Base-by-base conservation (phyloP, 139 green algal genomes). In the Mesotaenium endlicherianum region DNA sequence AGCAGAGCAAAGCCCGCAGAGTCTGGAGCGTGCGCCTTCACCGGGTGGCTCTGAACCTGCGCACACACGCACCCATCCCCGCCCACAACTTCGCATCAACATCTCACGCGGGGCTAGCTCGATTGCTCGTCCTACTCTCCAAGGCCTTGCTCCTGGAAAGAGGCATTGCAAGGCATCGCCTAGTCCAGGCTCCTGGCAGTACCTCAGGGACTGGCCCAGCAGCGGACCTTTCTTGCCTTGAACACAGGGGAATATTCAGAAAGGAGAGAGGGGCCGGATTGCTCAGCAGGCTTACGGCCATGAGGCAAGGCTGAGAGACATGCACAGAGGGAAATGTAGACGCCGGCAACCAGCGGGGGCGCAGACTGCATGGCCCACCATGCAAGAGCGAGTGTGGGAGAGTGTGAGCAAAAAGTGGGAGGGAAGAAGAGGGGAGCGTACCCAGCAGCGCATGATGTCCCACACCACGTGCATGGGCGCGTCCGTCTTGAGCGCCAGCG, bases 401-500 rank as follows among this genome's bases (percentile, higher is more conserved):
- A n/a, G n/a, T n/a, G n/a, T n/a, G n/a, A n/a, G n/a, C n/a, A 34
- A 64, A 26, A 64, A 64, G 53, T 64, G 53, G 20, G 14, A 80
- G 57, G 71, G 14, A 75, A 77, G 31, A 76, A 16, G 14, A 17
- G 16, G 17, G 30, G 44, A 14, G 14, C 42, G 82, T 5, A 97
- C 90, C 96, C 96, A 99, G 86, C 87, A 93, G 20, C 94, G 87
- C 85, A 92, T 87, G 43, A 92, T 89, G 57, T 97, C 94, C 94
- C 94, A 95, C 4, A 98, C 59, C 0, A 96, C 92, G 0, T 80
- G 34, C 44, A 89, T 89, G 1, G 96, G 96, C 14, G 96, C 96
- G 74, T 98, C 92, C 0, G 96, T 98, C 83, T 99, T 99, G 8
- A 98, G 30, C 1, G 91, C 96, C 45, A 97, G 88, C 2, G 94